These are phyloP conservation scores for Saksenaea oblongispora DNA, from an alignment of 371 early-diverging fungal genomes.

Conservation along the genomic window DNA sequence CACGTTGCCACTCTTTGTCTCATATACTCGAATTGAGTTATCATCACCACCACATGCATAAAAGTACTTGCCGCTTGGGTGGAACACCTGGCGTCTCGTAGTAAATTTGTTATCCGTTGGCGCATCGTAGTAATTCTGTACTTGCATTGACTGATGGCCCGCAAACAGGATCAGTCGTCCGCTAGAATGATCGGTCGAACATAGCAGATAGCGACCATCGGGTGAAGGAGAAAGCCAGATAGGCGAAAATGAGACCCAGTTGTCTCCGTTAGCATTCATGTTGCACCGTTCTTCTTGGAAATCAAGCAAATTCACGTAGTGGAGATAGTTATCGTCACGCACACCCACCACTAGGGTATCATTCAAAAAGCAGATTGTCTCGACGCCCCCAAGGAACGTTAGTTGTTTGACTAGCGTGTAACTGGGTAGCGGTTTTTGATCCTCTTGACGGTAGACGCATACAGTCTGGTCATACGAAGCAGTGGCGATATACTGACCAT, in stretches of 20 bases:
- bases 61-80: conserved; percentile 65
- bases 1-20: conserved; percentile 57
- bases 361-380: conserved; percentile 57
- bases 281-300: conserved; percentile 50
- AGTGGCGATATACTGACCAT: conserved; percentile 62
- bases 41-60: conserved; percentile 71
- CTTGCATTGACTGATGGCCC: conserved; percentile 44
- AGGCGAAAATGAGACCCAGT: conserved; percentile 83
- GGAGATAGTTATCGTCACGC: conserved; percentile 74
- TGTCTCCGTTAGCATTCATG: conserved; percentile 80
- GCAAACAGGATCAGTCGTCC: conserved; percentile 74
- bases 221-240: conserved; percentile 63
- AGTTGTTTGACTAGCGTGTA: conserved; percentile 31
- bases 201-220: conserved; percentile 60
- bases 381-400: conserved; percentile 60
- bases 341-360: conserved; percentile 59
- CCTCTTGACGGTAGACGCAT: conserved; percentile 49
- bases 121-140: conserved; percentile 68
- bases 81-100: conserved; percentile 63
- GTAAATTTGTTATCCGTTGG: conserved; percentile 60
- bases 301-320: conserved; percentile 58
- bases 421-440: conserved; percentile 7
- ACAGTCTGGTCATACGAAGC: conserved; percentile 75
- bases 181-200: conserved; percentile 70
- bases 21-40: conserved; percentile 56